Conservation (phyloP, 2,329 filamentous ascomycete species). For the Leptodontidium sp. region DNA sequence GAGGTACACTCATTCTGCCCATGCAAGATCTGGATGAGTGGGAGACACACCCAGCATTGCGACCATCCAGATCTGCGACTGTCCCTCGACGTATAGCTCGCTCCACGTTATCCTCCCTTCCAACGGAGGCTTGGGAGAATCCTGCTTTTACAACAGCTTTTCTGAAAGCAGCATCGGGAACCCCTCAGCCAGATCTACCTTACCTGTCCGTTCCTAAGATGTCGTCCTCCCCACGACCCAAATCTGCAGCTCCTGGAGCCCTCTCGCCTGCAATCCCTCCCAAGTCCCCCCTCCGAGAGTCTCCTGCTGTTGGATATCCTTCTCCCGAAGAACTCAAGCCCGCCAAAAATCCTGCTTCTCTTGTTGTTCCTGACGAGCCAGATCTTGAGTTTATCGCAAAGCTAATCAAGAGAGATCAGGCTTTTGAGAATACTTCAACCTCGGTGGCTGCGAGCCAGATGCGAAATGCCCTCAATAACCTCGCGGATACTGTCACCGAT, state of each 20-base stretch:
- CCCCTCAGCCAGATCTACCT: background rate
- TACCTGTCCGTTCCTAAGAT: background rate
- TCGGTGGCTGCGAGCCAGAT: conserved; percentile 98
- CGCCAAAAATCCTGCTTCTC: conserved; percentile 20
- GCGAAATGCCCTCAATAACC: conserved; percentile 94
- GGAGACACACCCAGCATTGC: conserved; percentile 19
- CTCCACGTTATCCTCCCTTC: background rate
- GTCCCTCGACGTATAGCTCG: background rate
- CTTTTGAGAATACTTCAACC: conserved; percentile 99
- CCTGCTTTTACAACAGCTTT: background rate
- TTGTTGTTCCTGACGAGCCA: conserved; percentile 24
- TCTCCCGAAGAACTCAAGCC: conserved; percentile 11
- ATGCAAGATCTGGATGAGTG: background rate
- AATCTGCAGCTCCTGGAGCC: conserved; percentile 3
- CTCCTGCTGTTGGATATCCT: background rate
- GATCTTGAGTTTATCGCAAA: conserved; percentile 35
- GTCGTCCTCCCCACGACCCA: background rate
- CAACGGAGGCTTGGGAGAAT: conserved; percentile 4
- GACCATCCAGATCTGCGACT: conserved; percentile 4
- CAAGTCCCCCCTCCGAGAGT: background rate
- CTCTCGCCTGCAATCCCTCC: background rate
- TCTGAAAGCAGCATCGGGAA: background rate
- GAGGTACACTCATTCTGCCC: conserved; percentile 10
- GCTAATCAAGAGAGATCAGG: conserved; percentile 65
- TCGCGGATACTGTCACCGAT: conserved; percentile 89